Evolutionary conservation across 345 rosid genomes (phyloP).

Genomic region (Sisymbrium altissimum): DNA sequence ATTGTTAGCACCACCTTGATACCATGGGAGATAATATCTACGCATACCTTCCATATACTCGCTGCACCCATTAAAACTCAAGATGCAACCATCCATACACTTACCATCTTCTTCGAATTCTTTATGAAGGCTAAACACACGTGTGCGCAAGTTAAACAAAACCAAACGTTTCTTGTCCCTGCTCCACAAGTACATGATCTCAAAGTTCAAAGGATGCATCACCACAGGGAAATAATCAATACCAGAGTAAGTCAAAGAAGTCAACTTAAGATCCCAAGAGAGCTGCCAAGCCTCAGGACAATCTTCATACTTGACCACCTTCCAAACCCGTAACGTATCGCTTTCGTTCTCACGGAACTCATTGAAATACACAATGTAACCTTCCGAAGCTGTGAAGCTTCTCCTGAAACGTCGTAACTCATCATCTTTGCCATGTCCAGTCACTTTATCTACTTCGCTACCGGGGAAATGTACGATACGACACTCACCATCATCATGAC

Average conservation of each 20-base stretch:
- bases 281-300: slow-evolving; percentile 20
- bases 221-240: background rate
- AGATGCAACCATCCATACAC: slow-evolving; percentile 16
- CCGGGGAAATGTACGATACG: background rate
- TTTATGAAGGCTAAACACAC: background rate
- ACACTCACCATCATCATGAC: background rate
- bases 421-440: background rate
- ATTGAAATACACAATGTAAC: slow-evolving; percentile 15
- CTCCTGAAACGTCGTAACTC: background rate
- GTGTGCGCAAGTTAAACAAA: slow-evolving; percentile 22
- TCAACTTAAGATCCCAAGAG: background rate
- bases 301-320: background rate
- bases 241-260: background rate
- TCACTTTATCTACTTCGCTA: background rate
- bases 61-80: slow-evolving; percentile 3
- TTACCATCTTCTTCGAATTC: background rate
- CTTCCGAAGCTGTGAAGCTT: slow-evolving; percentile 1
- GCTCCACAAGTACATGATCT: slow-evolving; percentile 28
- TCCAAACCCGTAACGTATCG: slow-evolving; percentile 18
- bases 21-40: background rate
- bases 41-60: background rate
- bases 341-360: background rate
- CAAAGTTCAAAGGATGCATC: slow-evolving; percentile 22
- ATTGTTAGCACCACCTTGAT: background rate
- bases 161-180: background rate